Conservation (phyloP, 495 filamentous ascomycete genomes). For the Friedmanniomyces endolithicus region DNA sequence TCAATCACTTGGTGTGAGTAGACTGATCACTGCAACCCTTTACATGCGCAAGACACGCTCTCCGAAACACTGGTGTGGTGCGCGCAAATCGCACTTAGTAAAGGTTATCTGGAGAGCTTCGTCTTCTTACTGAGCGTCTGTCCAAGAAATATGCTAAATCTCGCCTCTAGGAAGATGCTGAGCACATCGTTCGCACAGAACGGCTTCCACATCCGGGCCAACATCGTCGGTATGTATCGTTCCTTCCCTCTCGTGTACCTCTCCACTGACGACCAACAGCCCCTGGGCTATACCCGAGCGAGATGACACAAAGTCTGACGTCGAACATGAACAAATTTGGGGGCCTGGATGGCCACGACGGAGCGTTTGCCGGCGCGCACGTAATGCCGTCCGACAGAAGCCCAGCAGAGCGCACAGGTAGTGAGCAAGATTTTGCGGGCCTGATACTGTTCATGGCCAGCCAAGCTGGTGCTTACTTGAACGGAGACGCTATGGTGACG, state of each 20-base stretch:
- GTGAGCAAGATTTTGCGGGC: constrained; percentile 30
- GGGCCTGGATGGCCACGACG: constrained; percentile 6
- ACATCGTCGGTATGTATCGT: constrained; percentile 5
- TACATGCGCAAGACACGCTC: not conserved
- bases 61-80: too few relatives aligned
- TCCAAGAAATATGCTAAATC: too few relatives aligned
- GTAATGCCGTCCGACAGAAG: constrained; percentile 12
- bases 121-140: too few relatives aligned
- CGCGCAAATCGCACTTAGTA: too few relatives aligned
- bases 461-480: constrained; percentile 28
- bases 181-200: constrained; percentile 22
- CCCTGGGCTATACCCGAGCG: constrained; percentile 17
- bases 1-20: constrained; percentile 24
- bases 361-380: constrained; percentile 11
- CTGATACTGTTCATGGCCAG: constrained; percentile 28
- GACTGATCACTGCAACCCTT: too few relatives aligned
- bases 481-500: constrained; percentile 28
- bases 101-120: too few relatives aligned
- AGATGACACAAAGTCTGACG: constrained; percentile 12
- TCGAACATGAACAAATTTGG: constrained; percentile 8
- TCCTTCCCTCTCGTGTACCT: not conserved
- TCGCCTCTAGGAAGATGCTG: constrained; percentile 23
- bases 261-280: not conserved
- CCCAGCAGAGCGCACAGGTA: constrained; percentile 26
- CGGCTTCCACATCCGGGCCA: constrained; percentile 25